Conservation (phyloP, 75 land plant genomes). For the Selaginella tamariscina region DNA sequence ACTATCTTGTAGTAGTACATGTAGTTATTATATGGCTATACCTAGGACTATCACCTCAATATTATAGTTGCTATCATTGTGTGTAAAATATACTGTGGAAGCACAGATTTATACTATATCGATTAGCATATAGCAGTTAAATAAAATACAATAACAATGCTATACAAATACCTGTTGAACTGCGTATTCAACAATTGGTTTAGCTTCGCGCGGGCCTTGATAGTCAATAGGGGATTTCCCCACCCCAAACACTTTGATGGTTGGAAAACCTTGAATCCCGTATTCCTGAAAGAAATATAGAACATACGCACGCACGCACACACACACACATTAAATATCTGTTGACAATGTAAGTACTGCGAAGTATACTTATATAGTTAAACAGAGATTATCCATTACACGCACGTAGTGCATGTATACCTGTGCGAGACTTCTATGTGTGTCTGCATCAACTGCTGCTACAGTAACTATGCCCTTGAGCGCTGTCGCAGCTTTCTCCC, state of each 20-base stretch:
- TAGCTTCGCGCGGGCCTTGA: constrained; percentile 88
- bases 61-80: too few species aligned
- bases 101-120: too few species aligned
- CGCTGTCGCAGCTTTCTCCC: constrained; percentile 80
- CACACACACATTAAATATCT: too few species aligned
- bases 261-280: constrained; percentile 86
- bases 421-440: constrained; percentile 29
- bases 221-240: constrained; percentile 87
- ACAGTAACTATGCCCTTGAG: constrained; percentile 66
- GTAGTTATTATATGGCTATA: too few species aligned
- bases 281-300: constrained; percentile 49
- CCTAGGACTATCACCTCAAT: too few species aligned
- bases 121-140: not conserved
- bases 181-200: constrained; percentile 83
- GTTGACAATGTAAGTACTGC: too few species aligned
- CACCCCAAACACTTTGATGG: constrained; percentile 78
- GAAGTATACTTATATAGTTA: too few species aligned
- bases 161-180: constrained; percentile 52
- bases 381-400: too few species aligned
- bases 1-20: too few species aligned
- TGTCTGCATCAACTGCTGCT: constrained; percentile 34
- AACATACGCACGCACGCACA: too few species aligned
- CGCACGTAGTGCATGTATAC: not conserved
- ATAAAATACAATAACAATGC: not conserved
- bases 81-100: too few species aligned